Evolutionary conservation across 2,329 filamentous ascomycete genomes (phyloP).

Genomic region (Arthroderma uncinatum): DNA sequence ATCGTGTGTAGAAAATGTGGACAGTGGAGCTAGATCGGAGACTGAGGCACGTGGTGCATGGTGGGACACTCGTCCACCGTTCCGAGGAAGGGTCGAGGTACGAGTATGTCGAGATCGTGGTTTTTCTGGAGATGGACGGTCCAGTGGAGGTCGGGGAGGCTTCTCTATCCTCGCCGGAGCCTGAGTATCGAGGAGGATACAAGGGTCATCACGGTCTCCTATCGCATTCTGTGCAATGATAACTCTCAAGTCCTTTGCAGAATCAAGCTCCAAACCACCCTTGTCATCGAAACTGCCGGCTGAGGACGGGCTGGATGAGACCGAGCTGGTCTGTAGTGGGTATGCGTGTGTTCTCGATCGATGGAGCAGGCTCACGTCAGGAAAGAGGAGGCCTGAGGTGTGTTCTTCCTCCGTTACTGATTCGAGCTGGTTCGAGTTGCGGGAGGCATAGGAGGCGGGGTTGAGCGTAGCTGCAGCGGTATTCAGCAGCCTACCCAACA

Average conservation of each 20-base stretch:
- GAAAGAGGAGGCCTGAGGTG: constrained; percentile 39
- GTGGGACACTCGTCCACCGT: constrained; percentile 20
- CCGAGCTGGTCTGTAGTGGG: constrained; percentile 31
- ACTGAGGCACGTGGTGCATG: constrained; percentile 24
- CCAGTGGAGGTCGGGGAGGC: constrained; percentile 26
- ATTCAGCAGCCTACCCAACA: constrained; percentile 36
- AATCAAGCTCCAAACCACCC: constrained; percentile 36
- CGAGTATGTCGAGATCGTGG: constrained; percentile 26
- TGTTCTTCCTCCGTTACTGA: constrained; percentile 41
- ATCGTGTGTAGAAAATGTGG: constrained; percentile 15
- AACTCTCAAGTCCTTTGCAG: constrained; percentile 35
- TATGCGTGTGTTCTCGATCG: constrained; percentile 33
- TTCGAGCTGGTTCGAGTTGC: constrained; percentile 32
- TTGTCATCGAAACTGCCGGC: constrained; percentile 38
- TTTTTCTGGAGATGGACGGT: constrained; percentile 23
- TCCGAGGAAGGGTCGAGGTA: constrained; percentile 27
- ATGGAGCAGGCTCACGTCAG: constrained; percentile 34
- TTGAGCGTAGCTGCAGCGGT: constrained; percentile 36
- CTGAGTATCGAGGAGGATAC: constrained; percentile 37
- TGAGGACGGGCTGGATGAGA: constrained; percentile 34
- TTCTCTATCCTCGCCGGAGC: constrained; percentile 20
- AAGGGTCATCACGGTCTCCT: constrained; percentile 37
- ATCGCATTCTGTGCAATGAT: constrained; percentile 40
- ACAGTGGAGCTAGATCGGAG: constrained; percentile 19
- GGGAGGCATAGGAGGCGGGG: constrained; percentile 29